Conservation (phyloP, 2,329 filamentous ascomycete species). For the Fusarium humuli region DNA sequence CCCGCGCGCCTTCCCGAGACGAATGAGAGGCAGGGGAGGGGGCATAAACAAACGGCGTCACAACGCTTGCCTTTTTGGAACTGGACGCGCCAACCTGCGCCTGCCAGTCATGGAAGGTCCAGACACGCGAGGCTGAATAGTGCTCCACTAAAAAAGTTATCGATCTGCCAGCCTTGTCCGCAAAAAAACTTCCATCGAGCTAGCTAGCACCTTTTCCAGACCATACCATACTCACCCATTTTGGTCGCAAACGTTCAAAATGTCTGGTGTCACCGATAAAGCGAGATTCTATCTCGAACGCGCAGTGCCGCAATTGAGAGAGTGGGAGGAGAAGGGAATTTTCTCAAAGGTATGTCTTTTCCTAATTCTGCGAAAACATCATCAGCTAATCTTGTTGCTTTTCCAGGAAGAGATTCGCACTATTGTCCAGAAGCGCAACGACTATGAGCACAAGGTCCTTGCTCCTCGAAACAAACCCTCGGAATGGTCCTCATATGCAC, state of each 20-base stretch:
- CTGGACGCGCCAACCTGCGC: neutral
- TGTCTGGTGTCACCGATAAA: constrained; percentile 91
- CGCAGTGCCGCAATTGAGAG: constrained; percentile 89
- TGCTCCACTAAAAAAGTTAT: constrained; percentile 36
- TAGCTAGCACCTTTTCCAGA: neutral
- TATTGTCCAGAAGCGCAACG: constrained; percentile 89
- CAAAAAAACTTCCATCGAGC: constrained; percentile 38
- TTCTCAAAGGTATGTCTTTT: constrained; percentile 77
- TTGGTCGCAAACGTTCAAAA: constrained; percentile 51
- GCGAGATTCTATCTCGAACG: constrained; percentile 95
- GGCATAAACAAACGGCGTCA: constrained; percentile 8
- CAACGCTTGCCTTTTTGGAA: constrained; percentile 14
- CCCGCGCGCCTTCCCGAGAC: constrained; percentile 38
- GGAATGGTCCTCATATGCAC: constrained; percentile 87
- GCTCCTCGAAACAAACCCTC: constrained; percentile 79
- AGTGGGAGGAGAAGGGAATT: constrained; percentile 91
- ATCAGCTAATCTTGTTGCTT: constrained; percentile 16
- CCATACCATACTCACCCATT: constrained; percentile 5
- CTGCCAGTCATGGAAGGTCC: neutral
- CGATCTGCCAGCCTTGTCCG: constrained; percentile 33
- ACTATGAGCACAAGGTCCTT: constrained; percentile 92
- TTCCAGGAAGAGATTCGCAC: constrained; percentile 85
- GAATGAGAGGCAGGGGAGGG: constrained; percentile 13
- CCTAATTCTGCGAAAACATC: neutral
- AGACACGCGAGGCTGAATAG: constrained; percentile 31